phyloP scores from a whole-genome alignment of 202 grass and related monocot genomes.

The Alloteropsis angusta region DNA sequence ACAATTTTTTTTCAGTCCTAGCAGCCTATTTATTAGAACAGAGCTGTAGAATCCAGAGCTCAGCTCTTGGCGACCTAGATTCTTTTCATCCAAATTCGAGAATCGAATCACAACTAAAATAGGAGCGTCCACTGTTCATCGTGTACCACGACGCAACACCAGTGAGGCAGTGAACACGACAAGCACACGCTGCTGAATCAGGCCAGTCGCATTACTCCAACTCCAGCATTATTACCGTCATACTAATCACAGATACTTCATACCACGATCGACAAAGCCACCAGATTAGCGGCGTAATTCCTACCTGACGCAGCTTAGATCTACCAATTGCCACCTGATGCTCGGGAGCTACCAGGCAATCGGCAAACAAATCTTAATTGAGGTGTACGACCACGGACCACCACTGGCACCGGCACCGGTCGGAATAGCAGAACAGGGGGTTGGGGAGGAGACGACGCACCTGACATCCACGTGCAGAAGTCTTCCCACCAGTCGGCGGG shows the following conservation, averaged over 20 bases:
- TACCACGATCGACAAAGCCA: background rate
- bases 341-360: background rate
- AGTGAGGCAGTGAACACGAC: background rate
- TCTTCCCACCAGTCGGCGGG: conserved; percentile 43
- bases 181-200: background rate
- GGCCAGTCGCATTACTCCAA: conserved; percentile 14
- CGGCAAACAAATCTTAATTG: conserved; percentile 21
- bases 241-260: background rate
- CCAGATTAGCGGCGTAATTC: background rate
- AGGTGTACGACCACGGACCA: conserved; percentile 1
- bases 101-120: background rate
- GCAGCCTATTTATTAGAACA: background rate
- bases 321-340: conserved; percentile 4
- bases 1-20: no score
- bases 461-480: conserved; percentile 44
- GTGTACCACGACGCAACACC: background rate
- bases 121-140: background rate
- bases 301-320: conserved; percentile 1
- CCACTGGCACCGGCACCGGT: background rate
- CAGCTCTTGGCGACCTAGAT: background rate
- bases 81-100: background rate
- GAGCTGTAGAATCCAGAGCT: background rate
- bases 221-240: background rate
- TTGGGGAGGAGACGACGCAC: background rate
- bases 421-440: background rate